These are phyloP conservation scores for Arthrobotrys megalospora DNA, from an alignment of 2,329 filamentous ascomycete genomes.

Conservation along the genomic window DNA sequence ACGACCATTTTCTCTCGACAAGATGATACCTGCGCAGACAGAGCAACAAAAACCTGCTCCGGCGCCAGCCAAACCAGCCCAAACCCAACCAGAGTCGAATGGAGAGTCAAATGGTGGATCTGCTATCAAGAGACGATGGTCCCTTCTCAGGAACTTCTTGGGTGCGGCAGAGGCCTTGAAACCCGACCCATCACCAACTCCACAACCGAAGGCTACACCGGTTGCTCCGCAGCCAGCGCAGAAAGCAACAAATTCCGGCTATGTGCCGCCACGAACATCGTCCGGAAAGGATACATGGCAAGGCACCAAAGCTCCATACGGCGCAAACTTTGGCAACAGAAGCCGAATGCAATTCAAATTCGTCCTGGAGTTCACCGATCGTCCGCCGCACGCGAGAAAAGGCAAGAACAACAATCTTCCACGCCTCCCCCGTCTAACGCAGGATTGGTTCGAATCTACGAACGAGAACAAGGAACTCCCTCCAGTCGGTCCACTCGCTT, in stretches of 20 bases:
- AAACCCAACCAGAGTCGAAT: conserved; percentile 65
- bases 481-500: conserved; percentile 35
- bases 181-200: conserved; percentile 24
- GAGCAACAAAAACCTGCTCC: conserved; percentile 31
- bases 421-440: conserved; percentile 79
- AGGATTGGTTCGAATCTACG: conserved; percentile 73
- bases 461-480: conserved; percentile 36
- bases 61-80: conserved; percentile 2
- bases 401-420: conserved; percentile 74
- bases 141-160: conserved; percentile 53
- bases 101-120: conserved; percentile 65
- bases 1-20: conserved; percentile 53
- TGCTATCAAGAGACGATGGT: conserved; percentile 63
- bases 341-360: conserved; percentile 76
- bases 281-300: conserved; percentile 57
- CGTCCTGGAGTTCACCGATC: conserved; percentile 77
- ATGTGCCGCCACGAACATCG: conserved; percentile 38
- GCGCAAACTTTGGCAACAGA: conserved; percentile 68
- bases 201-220: conserved; percentile 34
- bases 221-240: conserved; percentile 32
- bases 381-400: conserved; percentile 70
- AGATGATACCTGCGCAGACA: conserved; percentile 40
- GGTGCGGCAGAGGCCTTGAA: conserved; percentile 54
- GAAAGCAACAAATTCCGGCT: conserved; percentile 63
- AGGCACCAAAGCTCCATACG: conserved; percentile 66